Base-by-base conservation (phyloP, 768 basidiomycete species). In the Boletellus ananas region DNA sequence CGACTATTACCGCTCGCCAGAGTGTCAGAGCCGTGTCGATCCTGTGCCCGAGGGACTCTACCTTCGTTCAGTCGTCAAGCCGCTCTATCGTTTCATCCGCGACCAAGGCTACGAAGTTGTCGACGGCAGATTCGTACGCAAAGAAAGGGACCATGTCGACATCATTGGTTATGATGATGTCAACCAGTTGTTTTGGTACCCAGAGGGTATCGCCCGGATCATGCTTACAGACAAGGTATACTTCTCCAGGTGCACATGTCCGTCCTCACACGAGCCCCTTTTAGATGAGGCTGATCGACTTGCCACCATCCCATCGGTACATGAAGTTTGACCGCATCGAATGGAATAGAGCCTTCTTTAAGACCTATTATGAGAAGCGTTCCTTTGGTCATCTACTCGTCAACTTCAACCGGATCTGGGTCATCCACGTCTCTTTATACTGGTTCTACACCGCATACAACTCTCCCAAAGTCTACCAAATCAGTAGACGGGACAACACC, bases 321-420 rank as follows among this genome's bases (percentile, higher is more conserved):
- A 94, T 95, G 88, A 90, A 87, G 66, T 95, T 99, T 56, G 93
- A 95, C 68, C 84, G 90, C 43, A 85, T 99, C 59, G 95, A 98
- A 55, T 99, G 96, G 96, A 87, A 87, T 62, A 79, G 85, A 23
- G 94, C 85, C 4, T 98, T 98, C 72, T 96, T 94, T 89, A 98
- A 99, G 76, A 98, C 95, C 0, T 99, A 98, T 71, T 93, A 87
- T 56, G 96, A 99, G 70, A 93, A 94, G 64, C 92, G 96, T 27
- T 94, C 94, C 0, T 92, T 95, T 69, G 89, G 93, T 35, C 96
- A 99, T 69, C 79, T 98, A 2, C 80, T 98, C 51, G 94, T 99
- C 79, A 97, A 99, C 78, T 99, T 99, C 77, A 98, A 98, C 74
- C 90, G 95, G 41, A 91, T 99, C 59, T 99, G 96, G 94, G 93